These are phyloP conservation scores for Hymenotorrendiella dingleyae DNA, from an alignment of 2,329 filamentous ascomycete species.

Conservation along the genomic window DNA sequence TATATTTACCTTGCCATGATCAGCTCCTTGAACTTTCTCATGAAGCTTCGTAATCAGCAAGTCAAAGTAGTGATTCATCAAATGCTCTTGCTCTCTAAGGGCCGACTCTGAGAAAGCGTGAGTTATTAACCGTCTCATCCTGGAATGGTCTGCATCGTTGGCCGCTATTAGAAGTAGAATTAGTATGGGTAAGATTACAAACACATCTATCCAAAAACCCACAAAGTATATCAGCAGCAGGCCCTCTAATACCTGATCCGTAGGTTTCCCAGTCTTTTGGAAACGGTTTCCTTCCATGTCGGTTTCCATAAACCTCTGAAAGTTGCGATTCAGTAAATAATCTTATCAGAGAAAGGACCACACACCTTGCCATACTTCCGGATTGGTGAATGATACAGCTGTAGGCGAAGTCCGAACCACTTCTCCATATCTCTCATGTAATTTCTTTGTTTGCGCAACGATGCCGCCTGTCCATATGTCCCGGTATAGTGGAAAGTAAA, in stretches of 20 bases:
- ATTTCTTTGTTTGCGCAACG: background rate
- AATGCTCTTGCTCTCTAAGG: constrained; percentile 26
- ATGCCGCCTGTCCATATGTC: background rate
- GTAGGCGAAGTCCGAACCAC: constrained; percentile 9
- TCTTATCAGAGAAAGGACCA: background rate
- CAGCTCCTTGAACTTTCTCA: background rate
- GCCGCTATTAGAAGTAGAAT: constrained; percentile 15
- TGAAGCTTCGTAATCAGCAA: constrained; percentile 3
- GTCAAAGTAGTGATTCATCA: constrained; percentile 12
- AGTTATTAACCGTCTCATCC: constrained; percentile 22
- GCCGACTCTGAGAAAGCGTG: constrained; percentile 29
- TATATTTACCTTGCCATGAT: constrained; percentile 2
- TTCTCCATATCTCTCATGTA: constrained; percentile 11
- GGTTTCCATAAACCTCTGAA: too few relatives aligned
- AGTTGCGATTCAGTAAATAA: too few relatives aligned
- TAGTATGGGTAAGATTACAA: too few relatives aligned
- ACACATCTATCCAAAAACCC: background rate
- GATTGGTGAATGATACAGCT: constrained; percentile 4
- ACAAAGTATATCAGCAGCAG: constrained; percentile 1
- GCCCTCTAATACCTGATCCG: constrained; percentile 3
- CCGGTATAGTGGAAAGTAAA: background rate
- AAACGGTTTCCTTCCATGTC: constrained; percentile 1
- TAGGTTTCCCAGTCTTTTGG: background rate
- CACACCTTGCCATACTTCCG: constrained; percentile 9
- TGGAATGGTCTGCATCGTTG: constrained; percentile 30